These are phyloP conservation scores for Zalerion maritima DNA, from an alignment of 495 filamentous ascomycete genomes.

Conservation along the genomic window DNA sequence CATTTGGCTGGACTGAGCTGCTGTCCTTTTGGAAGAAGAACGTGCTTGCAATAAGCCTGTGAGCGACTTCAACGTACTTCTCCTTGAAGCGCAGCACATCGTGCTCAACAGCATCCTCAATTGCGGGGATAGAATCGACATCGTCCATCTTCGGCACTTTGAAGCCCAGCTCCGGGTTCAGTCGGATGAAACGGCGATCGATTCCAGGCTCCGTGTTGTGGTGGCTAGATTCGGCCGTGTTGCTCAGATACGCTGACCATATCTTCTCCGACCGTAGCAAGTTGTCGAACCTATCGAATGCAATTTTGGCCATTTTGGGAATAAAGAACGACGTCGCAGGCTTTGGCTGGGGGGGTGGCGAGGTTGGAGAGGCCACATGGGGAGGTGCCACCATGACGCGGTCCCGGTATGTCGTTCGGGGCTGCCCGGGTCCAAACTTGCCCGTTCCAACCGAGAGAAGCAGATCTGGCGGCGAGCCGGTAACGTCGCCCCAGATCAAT, in stretches of 20 bases:
- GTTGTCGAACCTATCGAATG: conserved; percentile 12
- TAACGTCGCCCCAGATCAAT: conserved; percentile 30
- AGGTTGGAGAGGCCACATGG: too few relatives aligned
- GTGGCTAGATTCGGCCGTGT: conserved; percentile 6
- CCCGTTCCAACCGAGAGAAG: conserved; percentile 31
- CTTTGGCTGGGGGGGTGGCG: conserved; percentile 9
- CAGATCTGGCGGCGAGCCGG: conserved; percentile 24
- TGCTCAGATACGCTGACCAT: conserved; percentile 17
- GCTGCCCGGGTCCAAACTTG: too few relatives aligned
- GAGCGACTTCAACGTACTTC: conserved; percentile 16
- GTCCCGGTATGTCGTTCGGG: too few relatives aligned
- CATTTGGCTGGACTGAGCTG: conserved; percentile 10
- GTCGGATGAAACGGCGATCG: conserved; percentile 14
- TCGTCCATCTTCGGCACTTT: conserved; percentile 14
- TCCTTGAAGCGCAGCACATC: conserved; percentile 10
- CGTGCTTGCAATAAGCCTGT: conserved; percentile 23
- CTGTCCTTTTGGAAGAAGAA: conserved; percentile 24
- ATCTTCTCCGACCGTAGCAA: conserved; percentile 15
- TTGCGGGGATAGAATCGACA: conserved; percentile 1
- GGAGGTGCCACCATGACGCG: too few relatives aligned
- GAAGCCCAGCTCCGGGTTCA: conserved; percentile 16
- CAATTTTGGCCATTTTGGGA: conserved; percentile 10
- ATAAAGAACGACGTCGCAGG: conserved; percentile 16
- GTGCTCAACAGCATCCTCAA: conserved; percentile 13
- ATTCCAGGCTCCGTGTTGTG: conserved; percentile 7